These are phyloP conservation scores for Fusarium chlamydosporum DNA, from an alignment of 2,329 filamentous ascomycete genomes.

Conservation along the genomic window DNA sequence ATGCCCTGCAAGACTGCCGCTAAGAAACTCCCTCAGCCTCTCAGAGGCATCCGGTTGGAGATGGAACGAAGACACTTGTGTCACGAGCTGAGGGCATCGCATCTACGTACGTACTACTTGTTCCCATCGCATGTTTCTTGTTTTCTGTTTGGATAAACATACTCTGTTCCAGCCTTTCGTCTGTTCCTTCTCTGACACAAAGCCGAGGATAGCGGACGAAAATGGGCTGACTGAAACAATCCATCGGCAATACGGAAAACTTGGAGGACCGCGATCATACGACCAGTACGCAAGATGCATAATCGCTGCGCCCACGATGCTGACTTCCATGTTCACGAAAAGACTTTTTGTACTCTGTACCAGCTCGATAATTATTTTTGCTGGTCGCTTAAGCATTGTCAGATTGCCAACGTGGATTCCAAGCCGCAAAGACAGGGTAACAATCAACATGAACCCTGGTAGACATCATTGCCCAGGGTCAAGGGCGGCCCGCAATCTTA, in stretches of 20 bases:
- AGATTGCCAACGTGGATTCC: conserved; percentile 30
- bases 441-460: conserved; percentile 25
- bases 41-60: conserved; percentile 45
- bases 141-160: conserved; percentile 38
- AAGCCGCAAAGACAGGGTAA: conserved; percentile 19
- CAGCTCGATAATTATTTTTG: not conserved
- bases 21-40: conserved; percentile 35
- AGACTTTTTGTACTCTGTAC: conserved; percentile 10
- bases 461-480: conserved; percentile 41
- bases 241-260: conserved; percentile 24
- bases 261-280: conserved; percentile 25
- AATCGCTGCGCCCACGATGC: conserved; percentile 13
- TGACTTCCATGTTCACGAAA: conserved; percentile 13
- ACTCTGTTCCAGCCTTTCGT: conserved; percentile 19
- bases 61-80: conserved; percentile 21
- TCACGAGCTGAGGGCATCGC: conserved; percentile 22
- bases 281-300: conserved; percentile 16
- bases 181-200: conserved; percentile 39
- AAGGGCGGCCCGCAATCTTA: conserved; percentile 44
- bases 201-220: conserved; percentile 10
- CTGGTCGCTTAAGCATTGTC: conserved; percentile 26
- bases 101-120: conserved; percentile 22
- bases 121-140: conserved; percentile 23
- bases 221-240: conserved; percentile 45
- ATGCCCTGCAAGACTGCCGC: conserved; percentile 43